Percentiles rank a stretch among this genome's conserved stretches.
These are phyloP conservation scores for Stramenopiles sp. DNA, from an alignment of 352 stramenopile genomes.

Conservation along the genomic window DNA sequence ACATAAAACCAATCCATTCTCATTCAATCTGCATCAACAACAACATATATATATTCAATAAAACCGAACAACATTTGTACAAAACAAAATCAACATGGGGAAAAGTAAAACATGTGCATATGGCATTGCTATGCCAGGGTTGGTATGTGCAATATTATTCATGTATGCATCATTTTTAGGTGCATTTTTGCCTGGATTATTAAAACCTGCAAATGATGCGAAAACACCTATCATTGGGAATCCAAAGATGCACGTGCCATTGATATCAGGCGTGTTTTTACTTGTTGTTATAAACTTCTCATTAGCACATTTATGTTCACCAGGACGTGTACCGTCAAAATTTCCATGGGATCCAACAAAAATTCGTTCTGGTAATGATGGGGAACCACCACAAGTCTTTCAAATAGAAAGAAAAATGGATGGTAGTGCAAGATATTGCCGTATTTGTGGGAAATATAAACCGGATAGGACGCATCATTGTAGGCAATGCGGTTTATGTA, in stretches of 20 bases:
- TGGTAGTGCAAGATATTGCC: slow-evolving; percentile 14
- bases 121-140: too few species aligned
- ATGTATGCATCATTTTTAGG: background rate
- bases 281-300: background rate
- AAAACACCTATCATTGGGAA: background rate
- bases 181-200: background rate
- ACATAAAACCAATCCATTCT: too few species aligned
- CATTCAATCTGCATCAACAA: too few species aligned
- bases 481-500: slow-evolving; percentile 45
- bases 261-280: background rate
- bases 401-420: slow-evolving; percentile 9
- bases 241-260: background rate
- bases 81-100: too few species aligned
- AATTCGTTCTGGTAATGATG: background rate
- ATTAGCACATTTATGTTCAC: background rate
- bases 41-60: too few species aligned
- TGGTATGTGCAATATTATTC: background rate
- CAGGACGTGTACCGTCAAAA: slow-evolving; percentile 3
- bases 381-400: background rate
- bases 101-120: too few species aligned
- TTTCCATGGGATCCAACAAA: background rate
- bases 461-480: slow-evolving; percentile 45
- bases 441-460: slow-evolving; percentile 46
- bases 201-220: background rate
- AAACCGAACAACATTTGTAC: too few species aligned